Base-by-base conservation (phyloP, 1,139 yeast species). In the Candida labiduridarum region DNA sequence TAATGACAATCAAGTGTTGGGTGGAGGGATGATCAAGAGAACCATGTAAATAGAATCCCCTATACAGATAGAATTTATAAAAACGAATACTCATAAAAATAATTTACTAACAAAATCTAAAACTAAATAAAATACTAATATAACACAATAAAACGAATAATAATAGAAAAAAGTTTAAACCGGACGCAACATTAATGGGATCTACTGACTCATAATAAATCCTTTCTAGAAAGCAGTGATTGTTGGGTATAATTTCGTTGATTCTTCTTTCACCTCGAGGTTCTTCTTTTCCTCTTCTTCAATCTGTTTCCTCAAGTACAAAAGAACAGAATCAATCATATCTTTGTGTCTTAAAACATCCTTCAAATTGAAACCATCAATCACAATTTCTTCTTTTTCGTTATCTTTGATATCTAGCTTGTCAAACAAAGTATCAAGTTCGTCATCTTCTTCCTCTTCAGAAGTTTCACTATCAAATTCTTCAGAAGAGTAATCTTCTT, bases 1-100 rank as follows among this genome's bases (percentile, higher is more conserved):
- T 65, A 71, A 77, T 42, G 81, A 78, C 1, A 85, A 83, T 48
- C 71, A 82, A 50, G 86, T 95, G 1, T 64, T 94, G 15, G 98
- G 98, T 0, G 82, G 92, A 29, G 98, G 98, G 1, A 61, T 67
- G 4, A 61, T 75, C n/a, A 44, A 27, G 31, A 35, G 40, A 45
- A 40, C 36, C 41, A 18, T 39, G 41, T 46, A 45, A 39, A 35
- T 33, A 45, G 38, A 25, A 4, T 25, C 3, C 22, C 10, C 12
- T 33, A n/a, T 33, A 33, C 36, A 33, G 4, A 33, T 33, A 8
- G 14, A 33, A n/a, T 33, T 11, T 33, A n/a, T 30, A 30, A 30
- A n/a, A 33, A 33, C 15, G 15, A n/a, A 33, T 33, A n/a, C 15
- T 33, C 3, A 33, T 33, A 33, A 34, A 34, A 4, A 25, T 25